Base-by-base conservation (phyloP, 345 rosid species). In the Psidium friedrichsthalianum region DNA sequence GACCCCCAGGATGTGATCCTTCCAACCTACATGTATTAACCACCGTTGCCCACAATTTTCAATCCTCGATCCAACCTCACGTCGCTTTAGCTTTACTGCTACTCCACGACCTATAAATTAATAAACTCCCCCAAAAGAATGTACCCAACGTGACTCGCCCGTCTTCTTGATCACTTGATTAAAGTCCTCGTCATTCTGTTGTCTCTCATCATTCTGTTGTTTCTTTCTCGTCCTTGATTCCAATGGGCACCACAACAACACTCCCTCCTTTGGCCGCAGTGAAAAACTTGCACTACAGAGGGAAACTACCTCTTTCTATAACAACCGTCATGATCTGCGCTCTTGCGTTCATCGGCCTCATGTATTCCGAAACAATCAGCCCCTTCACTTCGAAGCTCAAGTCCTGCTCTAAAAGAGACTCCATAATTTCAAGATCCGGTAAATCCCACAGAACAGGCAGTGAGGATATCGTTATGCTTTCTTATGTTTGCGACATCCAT, bases 41-140 rank as follows among this genome's bases (percentile, higher is more conserved):
- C 80, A 69, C 80, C 80, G 24, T 18, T 36, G 80, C 47, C 80
- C 80, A 1, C 47, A 10, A 36, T 8, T 69, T 69, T 69, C 47
- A 36, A 36, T 69, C 80, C 80, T 69, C 47, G 59, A 84, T 82
- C 84, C 74, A 86, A 84, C 86, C 88, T 61, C 82, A 82, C 86
- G 82, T 89, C 83, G 84, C 97, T 93, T 94, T 94, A 76, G 87
- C 95, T 92, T 94, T 88, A 94, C 95, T 91, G 91, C 89, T 94
- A 96, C 96, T 95, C 98, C 87, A 92, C 78, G 89, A 51, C 86
- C 88, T 55, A 87, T 86, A 82, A 74, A 59, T 61, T 42, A 20
- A 58, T 54, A 4, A 51, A 47, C 83, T 83, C 36, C 82, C 86
- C 83, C 20, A 57, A 82, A 83, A 51, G 21, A 1, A 54, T 82